phyloP scores from a whole-genome alignment of 805 yeast genomes.

The Metschnikowia orientalis region DNA sequence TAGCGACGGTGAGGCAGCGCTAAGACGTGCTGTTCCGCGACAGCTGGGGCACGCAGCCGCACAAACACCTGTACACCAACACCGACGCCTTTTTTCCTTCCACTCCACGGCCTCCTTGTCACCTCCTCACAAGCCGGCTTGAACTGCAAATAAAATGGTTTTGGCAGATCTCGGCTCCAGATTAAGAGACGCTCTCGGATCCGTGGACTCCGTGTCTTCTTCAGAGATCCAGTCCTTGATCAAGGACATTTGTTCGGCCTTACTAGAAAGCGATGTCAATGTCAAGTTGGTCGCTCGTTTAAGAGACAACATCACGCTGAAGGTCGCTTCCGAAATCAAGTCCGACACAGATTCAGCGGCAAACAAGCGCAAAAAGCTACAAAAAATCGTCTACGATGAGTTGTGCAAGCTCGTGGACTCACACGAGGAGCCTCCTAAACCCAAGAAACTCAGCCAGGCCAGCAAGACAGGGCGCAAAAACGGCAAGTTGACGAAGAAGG shows the following conservation, averaged over 20 bases:
- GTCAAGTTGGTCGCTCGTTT: constrained; percentile 74
- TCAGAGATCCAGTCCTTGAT: constrained; percentile 50
- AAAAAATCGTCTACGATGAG: constrained; percentile 93
- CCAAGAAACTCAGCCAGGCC: constrained; percentile 62
- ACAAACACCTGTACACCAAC: no score
- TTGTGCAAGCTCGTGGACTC: constrained; percentile 82
- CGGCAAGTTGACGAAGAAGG: constrained; percentile 25
- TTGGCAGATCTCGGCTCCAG: constrained; percentile 44
- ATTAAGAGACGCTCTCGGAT: constrained; percentile 39
- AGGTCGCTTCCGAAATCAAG: constrained; percentile 54
- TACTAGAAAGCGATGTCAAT: constrained; percentile 92
- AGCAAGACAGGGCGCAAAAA: constrained; percentile 20
- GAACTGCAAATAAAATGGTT: constrained; percentile 40
- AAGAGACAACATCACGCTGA: constrained; percentile 51
- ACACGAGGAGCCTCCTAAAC: constrained; percentile 60
- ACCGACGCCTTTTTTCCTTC: no score
- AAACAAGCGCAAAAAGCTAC: constrained; percentile 74
- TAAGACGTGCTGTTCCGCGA: no score
- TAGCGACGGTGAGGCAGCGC: no score
- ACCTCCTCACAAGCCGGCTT: no score
- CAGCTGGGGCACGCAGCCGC: no score
- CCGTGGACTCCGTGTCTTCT: constrained; percentile 38
- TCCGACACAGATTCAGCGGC: constrained; percentile 45
- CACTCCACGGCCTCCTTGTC: no score
- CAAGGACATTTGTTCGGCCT: constrained; percentile 85